Evolutionary conservation across 2,329 filamentous ascomycete species (phyloP).

Genomic region (Drechslera avenae): DNA sequence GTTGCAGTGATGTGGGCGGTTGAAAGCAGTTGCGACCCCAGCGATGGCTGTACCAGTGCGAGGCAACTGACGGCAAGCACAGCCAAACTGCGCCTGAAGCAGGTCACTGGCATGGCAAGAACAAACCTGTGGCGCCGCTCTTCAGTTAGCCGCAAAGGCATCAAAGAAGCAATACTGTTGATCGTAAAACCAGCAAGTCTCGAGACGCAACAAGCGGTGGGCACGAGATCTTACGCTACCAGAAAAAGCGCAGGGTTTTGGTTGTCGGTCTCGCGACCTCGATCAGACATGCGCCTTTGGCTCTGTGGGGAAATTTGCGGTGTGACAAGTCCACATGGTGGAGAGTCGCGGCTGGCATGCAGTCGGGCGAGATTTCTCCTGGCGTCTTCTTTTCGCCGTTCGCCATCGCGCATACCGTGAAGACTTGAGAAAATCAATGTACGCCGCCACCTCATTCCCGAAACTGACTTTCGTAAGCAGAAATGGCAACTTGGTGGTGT

Average conservation of each 20-base stretch:
- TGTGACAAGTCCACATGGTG: constrained; percentile 25
- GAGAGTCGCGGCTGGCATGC: constrained; percentile 11
- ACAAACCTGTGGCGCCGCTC: background rate
- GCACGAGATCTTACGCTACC: constrained; percentile 15
- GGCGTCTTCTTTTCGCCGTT: background rate
- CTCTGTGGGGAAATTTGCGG: constrained; percentile 8
- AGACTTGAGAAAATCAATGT: background rate
- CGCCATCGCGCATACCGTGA: background rate
- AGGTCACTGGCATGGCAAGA: background rate
- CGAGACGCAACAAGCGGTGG: constrained; percentile 1
- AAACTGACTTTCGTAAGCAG: background rate
- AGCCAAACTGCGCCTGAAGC: background rate
- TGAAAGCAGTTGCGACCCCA: too few relatives aligned
- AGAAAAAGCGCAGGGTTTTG: constrained; percentile 11
- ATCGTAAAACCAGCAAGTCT: background rate
- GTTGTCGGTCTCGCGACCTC: constrained; percentile 13
- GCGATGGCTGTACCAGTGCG: too few relatives aligned
- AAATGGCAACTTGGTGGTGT: background rate
- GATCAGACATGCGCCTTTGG: constrained; percentile 14
- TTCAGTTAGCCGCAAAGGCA: background rate
- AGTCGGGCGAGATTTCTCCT: background rate
- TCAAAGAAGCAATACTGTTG: constrained; percentile 4
- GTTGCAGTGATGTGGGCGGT: too few relatives aligned
- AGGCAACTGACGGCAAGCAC: background rate
- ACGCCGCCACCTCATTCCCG: background rate